Base-by-base conservation (phyloP, 2,329 filamentous ascomycete genomes). In the Bipolaris victoriae region DNA sequence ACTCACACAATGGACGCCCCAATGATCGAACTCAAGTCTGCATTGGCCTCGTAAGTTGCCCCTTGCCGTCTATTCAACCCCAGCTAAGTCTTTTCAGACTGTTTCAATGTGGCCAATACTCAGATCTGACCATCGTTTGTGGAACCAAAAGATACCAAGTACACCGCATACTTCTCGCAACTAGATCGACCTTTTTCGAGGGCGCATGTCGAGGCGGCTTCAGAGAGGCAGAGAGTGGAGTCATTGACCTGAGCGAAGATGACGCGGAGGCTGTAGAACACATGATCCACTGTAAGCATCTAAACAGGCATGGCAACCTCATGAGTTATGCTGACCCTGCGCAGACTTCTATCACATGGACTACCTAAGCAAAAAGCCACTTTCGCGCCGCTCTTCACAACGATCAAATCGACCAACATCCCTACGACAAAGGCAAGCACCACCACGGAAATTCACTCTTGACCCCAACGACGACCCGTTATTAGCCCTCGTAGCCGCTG, bases 121-220 rank as follows among this genome's bases (percentile, higher is more conserved):
- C 79, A 54, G 81, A 83, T 69, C 74, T 83, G 61, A 82, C 78
- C 47, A 76, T 83, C 66, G 72, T 72, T 49, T 81, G 78, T 73
- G 78, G 79, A 56, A 67, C 69, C 57, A 76, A 75, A 71, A 77
- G 75, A 74, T 82, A 80, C 72, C 71, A 69, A 26, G 80, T 81
- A 10, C 81, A 83, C 65, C 76, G 77, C 61, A 79, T 78, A 5
- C 77, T 82, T 41, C 68, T 83, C 46, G 82, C 80, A 68, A 80
- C 80, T 36, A 72, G 81, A 46, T 81, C 79, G 36, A 76, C 74
- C 20, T 83, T 83, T 69, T 80, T 81, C 61, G 73, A 75, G 40
- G 78, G 76, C 37, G 73, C 77, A 31, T 76, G 76, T 60, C 71
- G 75, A 57, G 71, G 71, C 50, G 68, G 73, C 22, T 78, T 77